These are phyloP conservation scores for Citrus hindsii DNA, from an alignment of 345 rosid species.

Conservation along the genomic window DNA sequence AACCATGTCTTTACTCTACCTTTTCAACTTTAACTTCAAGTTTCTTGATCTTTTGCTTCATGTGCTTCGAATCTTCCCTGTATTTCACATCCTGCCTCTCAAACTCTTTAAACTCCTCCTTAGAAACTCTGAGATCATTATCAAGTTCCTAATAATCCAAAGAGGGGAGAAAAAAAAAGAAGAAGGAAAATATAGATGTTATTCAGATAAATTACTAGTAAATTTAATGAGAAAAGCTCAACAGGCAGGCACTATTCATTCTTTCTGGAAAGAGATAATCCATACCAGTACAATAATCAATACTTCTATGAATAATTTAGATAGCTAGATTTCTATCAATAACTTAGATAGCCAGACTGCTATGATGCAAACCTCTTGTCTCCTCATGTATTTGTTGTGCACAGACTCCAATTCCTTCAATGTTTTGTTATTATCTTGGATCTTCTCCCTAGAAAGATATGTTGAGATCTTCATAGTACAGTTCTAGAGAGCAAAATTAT, in stretches of 20 bases:
- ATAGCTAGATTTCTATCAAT: constrained; percentile 9
- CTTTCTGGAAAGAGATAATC: background rate
- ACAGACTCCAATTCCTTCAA: constrained; percentile 76
- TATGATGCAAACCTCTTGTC: constrained; percentile 69
- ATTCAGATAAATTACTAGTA: background rate
- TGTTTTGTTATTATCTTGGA: constrained; percentile 55
- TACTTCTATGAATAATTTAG: constrained; percentile 4
- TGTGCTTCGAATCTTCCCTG: constrained; percentile 87
- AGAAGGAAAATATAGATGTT: background rate
- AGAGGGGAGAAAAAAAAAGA: background rate
- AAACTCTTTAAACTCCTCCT: constrained; percentile 92
- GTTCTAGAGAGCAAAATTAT: background rate
- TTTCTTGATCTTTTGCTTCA: constrained; percentile 93
- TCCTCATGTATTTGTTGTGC: constrained; percentile 62
- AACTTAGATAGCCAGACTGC: constrained; percentile 10
- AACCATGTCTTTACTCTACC: constrained; percentile 38
- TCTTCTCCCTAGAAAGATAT: constrained; percentile 58
- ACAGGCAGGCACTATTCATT: background rate
- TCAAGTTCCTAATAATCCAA: constrained; percentile 67
- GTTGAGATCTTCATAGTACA: background rate
- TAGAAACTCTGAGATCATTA: constrained; percentile 56
- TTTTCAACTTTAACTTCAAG: constrained; percentile 82
- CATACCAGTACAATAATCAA: background rate
- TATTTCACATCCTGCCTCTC: constrained; percentile 94
- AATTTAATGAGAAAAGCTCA: background rate